These are phyloP conservation scores for Elsinoe ampelina DNA, from an alignment of 2,329 filamentous ascomycete genomes.

Conservation along the genomic window DNA sequence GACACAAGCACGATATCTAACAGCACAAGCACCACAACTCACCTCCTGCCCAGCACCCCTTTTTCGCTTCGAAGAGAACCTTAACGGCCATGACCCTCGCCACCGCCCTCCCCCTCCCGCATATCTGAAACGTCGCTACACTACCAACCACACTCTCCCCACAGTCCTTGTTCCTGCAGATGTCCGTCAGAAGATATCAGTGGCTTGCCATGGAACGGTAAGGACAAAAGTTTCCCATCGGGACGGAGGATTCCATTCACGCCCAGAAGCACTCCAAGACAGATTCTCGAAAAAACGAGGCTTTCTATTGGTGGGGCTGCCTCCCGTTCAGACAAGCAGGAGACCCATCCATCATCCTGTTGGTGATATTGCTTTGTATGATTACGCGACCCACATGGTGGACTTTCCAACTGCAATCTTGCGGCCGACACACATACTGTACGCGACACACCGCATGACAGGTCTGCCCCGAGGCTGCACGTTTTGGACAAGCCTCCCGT, in stretches of 20 bases:
- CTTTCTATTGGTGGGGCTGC: conserved; percentile 4
- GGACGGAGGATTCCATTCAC: neutral
- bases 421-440: neutral
- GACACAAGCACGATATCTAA: neutral
- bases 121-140: neutral
- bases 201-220: neutral
- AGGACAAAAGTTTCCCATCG: neutral
- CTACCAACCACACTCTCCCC: neutral
- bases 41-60: neutral
- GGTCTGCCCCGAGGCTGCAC: neutral
- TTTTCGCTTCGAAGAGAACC: neutral
- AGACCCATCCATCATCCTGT: conserved; percentile 5
- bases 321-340: neutral
- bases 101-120: neutral
- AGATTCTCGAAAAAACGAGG: neutral
- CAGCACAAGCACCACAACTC: neutral
- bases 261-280: conserved; percentile 3
- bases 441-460: neutral
- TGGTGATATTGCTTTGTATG: neutral
- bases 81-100: too few relatives aligned
- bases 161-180: neutral
- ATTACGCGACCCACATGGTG: neutral
- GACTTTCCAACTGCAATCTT: neutral
- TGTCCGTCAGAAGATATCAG: neutral
- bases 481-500: neutral